A percentile compares a stretch with the other conserved stretches of the same genome.
These are phyloP conservation scores for Xylaria bambusicola DNA, from an alignment of 495 filamentous ascomycete genomes.

Conservation along the genomic window DNA sequence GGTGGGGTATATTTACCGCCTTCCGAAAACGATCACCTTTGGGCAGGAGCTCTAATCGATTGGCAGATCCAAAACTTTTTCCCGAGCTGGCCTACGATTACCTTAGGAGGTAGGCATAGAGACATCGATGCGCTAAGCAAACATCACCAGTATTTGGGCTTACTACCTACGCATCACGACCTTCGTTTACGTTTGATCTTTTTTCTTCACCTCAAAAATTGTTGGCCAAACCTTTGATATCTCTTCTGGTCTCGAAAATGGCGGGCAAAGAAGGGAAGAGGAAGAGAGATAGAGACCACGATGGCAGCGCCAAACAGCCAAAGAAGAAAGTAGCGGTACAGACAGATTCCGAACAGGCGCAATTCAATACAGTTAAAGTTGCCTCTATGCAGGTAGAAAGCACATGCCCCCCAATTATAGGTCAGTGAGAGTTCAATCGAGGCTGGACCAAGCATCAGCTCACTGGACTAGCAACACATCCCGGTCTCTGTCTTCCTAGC, in stretches of 20 bases:
- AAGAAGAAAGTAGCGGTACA: slow-evolving; percentile 66
- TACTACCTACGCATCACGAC: neutral
- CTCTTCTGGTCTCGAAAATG: slow-evolving; percentile 41
- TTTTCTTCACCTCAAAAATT: too few species aligned
- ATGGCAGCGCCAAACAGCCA: slow-evolving; percentile 45
- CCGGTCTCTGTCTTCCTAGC: slow-evolving; percentile 62
- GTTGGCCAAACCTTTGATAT: too few species aligned
- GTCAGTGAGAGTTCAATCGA: slow-evolving; percentile 39
- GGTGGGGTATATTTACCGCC: slow-evolving; percentile 31
- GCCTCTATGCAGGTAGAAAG: slow-evolving; percentile 59
- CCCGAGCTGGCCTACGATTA: neutral
- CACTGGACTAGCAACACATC: slow-evolving; percentile 60
- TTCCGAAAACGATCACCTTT: slow-evolving; percentile 27
- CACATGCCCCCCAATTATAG: slow-evolving; percentile 65
- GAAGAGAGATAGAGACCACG: slow-evolving; percentile 71
- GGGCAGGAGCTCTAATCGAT: neutral
- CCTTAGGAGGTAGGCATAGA: neutral
- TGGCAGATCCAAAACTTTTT: slow-evolving; percentile 28
- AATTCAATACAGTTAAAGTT: slow-evolving; percentile 49
- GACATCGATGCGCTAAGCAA: neutral
- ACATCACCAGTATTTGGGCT: too few species aligned
- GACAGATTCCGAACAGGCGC: slow-evolving; percentile 36
- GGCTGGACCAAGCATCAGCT: slow-evolving; percentile 1
- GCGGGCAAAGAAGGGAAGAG: slow-evolving; percentile 56
- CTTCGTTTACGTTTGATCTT: neutral